Conservation (phyloP, 2,329 filamentous ascomycete genomes). For the Sporothrix sp. region DNA sequence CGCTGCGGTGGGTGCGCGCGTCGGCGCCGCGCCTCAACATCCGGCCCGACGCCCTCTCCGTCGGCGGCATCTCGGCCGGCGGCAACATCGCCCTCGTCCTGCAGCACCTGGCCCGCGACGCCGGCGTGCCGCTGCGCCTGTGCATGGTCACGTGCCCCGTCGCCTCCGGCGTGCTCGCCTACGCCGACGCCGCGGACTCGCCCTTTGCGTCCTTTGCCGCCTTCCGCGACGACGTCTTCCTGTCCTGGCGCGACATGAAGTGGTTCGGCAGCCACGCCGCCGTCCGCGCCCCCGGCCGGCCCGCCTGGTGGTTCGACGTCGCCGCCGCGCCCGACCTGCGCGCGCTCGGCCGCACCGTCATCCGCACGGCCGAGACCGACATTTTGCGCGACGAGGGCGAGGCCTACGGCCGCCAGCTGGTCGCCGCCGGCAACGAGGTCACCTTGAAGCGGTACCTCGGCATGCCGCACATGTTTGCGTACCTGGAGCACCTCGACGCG, state of each 20-base stretch:
- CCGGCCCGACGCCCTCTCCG: slow-evolving; percentile 25
- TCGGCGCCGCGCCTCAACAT: slow-evolving; percentile 25
- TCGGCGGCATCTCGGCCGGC: slow-evolving; percentile 18
- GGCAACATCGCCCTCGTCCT: background rate
- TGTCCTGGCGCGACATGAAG: background rate
- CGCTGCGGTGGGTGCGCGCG: background rate
- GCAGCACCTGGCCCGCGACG: slow-evolving; percentile 1
- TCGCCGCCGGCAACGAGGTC: slow-evolving; percentile 1
- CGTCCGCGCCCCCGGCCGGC: no score
- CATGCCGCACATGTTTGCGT: background rate
- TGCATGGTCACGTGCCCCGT: slow-evolving; percentile 20
- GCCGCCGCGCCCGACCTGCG: slow-evolving; percentile 36
- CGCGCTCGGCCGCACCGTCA: slow-evolving; percentile 28
- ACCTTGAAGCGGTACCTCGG: background rate
- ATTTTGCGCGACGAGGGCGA: slow-evolving; percentile 13
- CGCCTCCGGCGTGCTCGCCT: background rate
- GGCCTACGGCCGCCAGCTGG: slow-evolving; percentile 5
- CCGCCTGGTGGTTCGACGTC: slow-evolving; percentile 22
- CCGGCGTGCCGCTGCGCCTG: background rate
- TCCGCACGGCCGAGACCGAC: slow-evolving; percentile 5
- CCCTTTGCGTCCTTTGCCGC: background rate
- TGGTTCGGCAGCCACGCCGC: background rate
- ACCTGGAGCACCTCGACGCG: no score
- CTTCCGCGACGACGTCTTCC: background rate
- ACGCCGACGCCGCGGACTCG: background rate